These are phyloP conservation scores for Aspergillus aculeatus DNA, from an alignment of 2,329 filamentous ascomycete species.

Conservation along the genomic window DNA sequence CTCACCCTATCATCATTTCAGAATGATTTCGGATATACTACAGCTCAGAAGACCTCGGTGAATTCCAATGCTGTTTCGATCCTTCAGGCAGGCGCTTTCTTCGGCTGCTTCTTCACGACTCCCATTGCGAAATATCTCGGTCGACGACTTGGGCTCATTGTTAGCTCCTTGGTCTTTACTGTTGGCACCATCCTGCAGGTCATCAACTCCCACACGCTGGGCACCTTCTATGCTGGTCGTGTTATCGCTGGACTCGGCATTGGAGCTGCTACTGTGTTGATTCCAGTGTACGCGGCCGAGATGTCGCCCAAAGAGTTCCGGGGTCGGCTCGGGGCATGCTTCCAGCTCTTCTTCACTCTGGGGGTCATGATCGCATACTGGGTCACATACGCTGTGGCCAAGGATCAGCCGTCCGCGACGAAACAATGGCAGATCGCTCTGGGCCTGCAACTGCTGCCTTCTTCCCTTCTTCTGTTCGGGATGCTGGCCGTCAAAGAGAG, in stretches of 20 bases:
- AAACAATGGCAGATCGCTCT: slow-evolving; percentile 53
- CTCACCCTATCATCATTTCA: slow-evolving; percentile 47
- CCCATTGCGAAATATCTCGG: slow-evolving; percentile 48
- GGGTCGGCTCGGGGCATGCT: slow-evolving; percentile 40
- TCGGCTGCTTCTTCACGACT: slow-evolving; percentile 51
- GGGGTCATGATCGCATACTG: slow-evolving; percentile 44
- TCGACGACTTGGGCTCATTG: slow-evolving; percentile 45
- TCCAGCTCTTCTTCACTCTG: slow-evolving; percentile 40
- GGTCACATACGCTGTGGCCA: slow-evolving; percentile 51
- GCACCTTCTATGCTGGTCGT: slow-evolving; percentile 47
- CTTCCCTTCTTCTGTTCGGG: slow-evolving; percentile 48
- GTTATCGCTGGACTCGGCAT: slow-evolving; percentile 49
- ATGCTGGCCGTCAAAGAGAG: slow-evolving; percentile 53
- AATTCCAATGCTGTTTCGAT: slow-evolving; percentile 51
- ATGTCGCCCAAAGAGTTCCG: slow-evolving; percentile 44
- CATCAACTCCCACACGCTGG: slow-evolving; percentile 45
- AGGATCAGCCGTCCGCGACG: slow-evolving; percentile 39
- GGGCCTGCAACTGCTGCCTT: slow-evolving; percentile 50
- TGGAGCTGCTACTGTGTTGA: slow-evolving; percentile 44
- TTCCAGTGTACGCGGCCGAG: slow-evolving; percentile 44
- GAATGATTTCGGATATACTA: slow-evolving; percentile 38
- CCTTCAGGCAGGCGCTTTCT: slow-evolving; percentile 53
- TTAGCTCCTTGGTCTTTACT: slow-evolving; percentile 42
- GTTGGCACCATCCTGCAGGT: slow-evolving; percentile 46
- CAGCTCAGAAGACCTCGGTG: slow-evolving; percentile 40